Conservation (phyloP, 1,284 basidiomycete species). For the Fomitiporia mediterranea region DNA sequence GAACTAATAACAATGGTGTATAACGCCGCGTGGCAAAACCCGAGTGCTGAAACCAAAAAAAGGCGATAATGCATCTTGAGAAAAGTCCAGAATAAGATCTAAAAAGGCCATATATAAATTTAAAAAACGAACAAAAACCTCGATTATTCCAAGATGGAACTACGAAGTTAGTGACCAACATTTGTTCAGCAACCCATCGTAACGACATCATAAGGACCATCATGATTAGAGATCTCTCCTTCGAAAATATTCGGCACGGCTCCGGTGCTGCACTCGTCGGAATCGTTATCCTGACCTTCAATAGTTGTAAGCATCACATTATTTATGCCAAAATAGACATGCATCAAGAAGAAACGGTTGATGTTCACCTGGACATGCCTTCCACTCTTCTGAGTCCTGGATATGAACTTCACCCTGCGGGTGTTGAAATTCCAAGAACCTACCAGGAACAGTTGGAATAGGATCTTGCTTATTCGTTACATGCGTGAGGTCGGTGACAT, state of each 20-base stretch:
- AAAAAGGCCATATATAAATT: too few species aligned
- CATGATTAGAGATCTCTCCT: slow-evolving; percentile 20
- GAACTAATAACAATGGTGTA: too few species aligned
- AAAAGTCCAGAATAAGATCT: too few species aligned
- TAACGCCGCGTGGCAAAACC: too few species aligned
- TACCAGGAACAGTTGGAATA: slow-evolving; percentile 30
- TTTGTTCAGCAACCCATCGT: slow-evolving; percentile 22
- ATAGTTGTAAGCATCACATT: not conserved
- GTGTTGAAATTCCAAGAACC: slow-evolving; percentile 29
- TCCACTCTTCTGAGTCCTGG: slow-evolving; percentile 22
- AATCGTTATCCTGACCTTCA: slow-evolving; percentile 21
- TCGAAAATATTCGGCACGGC: slow-evolving; percentile 22
- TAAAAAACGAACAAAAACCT: too few species aligned
- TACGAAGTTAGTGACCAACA: too few species aligned
- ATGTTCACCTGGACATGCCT: slow-evolving; percentile 24
- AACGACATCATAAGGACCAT: slow-evolving; percentile 25
- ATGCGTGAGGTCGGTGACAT: slow-evolving; percentile 24
- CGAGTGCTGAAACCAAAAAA: too few species aligned
- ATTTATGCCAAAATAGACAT: not conserved
- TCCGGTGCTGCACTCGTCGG: slow-evolving; percentile 19
- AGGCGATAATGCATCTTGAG: too few species aligned
- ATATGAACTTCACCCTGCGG: slow-evolving; percentile 31
- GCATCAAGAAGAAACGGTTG: too few species aligned
- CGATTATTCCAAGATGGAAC: too few species aligned
- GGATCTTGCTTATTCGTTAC: slow-evolving; percentile 30